Base-by-base conservation (phyloP, 179 eudicot genomes). In the Patellifolia procumbens region DNA sequence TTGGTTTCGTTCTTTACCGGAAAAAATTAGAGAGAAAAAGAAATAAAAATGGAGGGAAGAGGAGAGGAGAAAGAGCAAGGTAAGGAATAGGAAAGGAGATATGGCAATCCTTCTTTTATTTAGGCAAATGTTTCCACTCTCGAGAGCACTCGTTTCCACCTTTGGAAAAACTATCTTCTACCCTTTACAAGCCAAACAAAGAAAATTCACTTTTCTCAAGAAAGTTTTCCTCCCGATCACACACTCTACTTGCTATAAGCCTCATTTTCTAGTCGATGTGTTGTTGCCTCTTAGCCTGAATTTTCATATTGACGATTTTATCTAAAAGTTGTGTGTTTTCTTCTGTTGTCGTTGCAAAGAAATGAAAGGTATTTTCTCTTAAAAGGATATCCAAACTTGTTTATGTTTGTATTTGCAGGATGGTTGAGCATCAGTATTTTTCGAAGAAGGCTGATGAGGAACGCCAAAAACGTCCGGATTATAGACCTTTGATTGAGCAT, bases 401-500 rank as follows among this genome's bases (percentile, higher is more conserved):
- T 17, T 22, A 15, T 15, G 72, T 72, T 34, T 69, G n/a, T 70
- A 24, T 81, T n/a, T 80, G 78, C 79, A 95, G 99, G 82, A 66
- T 77, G 76, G 81, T 82, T 78, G 97, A 93, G 76, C 88, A 93
- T 79, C 85, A 80, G 29, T 62, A 76, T 81, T 29, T 93, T 56
- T 81, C 92, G 32, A 86, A 75, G 76, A 84, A 76, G 73, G 99
- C 98, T 72, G 86, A 89, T 70, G 91, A 90, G 72, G 97, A 88
- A 77, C 84, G 98, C 70, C 78, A 83, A 51, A 93, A 82, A 48
- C 97, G 97, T 74, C 75, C 86, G 8, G 80, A 90, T 78, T 93
- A 91, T 74, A 87, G 86, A 76, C 89, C 97, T 46, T 35, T 93
- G 58, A 76, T 90, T 81, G 97, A 93, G 68, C 92, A 95, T 79